Evolutionary conservation across 2,329 filamentous ascomycete species (phyloP).

Genomic region (Diaporthe batatas): DNA sequence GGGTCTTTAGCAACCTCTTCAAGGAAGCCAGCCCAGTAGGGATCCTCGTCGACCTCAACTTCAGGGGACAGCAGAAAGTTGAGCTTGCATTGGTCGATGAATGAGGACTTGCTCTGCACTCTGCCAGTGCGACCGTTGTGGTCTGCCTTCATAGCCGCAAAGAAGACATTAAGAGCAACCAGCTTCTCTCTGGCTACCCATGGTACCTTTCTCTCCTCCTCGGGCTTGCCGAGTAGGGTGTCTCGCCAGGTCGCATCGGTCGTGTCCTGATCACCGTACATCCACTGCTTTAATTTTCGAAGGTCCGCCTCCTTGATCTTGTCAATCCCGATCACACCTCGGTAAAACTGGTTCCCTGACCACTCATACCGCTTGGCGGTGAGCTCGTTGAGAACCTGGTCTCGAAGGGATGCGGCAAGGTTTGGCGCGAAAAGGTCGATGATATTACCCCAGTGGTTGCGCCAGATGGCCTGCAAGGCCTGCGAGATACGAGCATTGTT

Average conservation of each 20-base stretch:
- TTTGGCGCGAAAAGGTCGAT: background rate
- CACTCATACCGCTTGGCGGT: background rate
- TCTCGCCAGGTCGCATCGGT: background rate
- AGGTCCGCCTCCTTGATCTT: background rate
- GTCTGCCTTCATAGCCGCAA: background rate
- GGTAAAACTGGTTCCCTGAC: background rate
- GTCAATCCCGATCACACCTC: background rate
- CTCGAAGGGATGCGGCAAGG: background rate
- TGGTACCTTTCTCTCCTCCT: background rate
- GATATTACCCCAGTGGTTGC: background rate
- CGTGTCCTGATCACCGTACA: background rate
- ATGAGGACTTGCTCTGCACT: background rate
- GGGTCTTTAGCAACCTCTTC: conserved; percentile 41
- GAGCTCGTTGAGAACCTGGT: background rate
- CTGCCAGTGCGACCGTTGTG: background rate
- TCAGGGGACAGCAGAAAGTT: background rate
- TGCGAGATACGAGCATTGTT: background rate
- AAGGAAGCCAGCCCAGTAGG: conserved; percentile 9
- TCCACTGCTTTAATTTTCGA: background rate
- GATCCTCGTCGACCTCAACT: background rate
- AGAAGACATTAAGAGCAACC: background rate
- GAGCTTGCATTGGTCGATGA: background rate
- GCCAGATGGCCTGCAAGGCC: background rate
- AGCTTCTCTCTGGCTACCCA: background rate
- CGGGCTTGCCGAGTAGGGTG: background rate